Evolutionary conservation across 129 eudicot genomes (phyloP).

Genomic region (Heracleum sosnowskyi): DNA sequence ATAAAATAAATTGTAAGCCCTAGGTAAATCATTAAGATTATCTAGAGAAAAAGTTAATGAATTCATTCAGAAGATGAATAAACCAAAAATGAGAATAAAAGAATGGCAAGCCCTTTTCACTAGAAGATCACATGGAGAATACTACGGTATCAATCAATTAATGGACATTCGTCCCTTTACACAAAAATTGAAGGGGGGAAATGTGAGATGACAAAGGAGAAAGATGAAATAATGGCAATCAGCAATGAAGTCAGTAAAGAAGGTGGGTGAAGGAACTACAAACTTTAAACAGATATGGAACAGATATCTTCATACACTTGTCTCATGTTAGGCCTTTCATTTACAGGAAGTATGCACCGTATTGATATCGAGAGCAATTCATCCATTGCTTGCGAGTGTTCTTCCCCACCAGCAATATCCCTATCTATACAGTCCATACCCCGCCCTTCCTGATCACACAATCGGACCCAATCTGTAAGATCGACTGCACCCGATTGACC

Average conservation of each 20-base stretch:
- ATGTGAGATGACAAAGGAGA: constrained; percentile 18
- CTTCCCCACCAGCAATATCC: constrained; percentile 72
- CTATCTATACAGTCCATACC: constrained; percentile 90
- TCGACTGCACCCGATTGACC: constrained; percentile 97
- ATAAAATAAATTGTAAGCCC: background rate
- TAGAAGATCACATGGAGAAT: constrained; percentile 19
- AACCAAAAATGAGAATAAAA: constrained; percentile 7
- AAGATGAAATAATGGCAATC: constrained; percentile 22
- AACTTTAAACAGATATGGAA: constrained; percentile 64
- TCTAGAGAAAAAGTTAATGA: background rate
- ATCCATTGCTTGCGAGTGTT: constrained; percentile 72
- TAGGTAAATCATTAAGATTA: background rate
- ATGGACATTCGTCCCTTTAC: constrained; percentile 70
- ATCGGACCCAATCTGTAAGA: constrained; percentile 87
- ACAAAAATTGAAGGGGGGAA: constrained; percentile 47
- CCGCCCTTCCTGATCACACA: constrained; percentile 85
- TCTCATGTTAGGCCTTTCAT: constrained; percentile 85
- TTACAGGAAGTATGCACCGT: constrained; percentile 83
- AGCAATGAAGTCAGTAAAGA: constrained; percentile 20
- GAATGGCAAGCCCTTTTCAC: constrained; percentile 20
- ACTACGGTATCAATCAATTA: constrained; percentile 46
- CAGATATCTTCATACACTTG: constrained; percentile 76
- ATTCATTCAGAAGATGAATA: background rate
- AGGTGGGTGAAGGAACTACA: constrained; percentile 19
- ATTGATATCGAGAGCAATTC: constrained; percentile 81